Conservation (phyloP, 352 stramenopile genomes). For the Globisporangium acanthophoron region DNA sequence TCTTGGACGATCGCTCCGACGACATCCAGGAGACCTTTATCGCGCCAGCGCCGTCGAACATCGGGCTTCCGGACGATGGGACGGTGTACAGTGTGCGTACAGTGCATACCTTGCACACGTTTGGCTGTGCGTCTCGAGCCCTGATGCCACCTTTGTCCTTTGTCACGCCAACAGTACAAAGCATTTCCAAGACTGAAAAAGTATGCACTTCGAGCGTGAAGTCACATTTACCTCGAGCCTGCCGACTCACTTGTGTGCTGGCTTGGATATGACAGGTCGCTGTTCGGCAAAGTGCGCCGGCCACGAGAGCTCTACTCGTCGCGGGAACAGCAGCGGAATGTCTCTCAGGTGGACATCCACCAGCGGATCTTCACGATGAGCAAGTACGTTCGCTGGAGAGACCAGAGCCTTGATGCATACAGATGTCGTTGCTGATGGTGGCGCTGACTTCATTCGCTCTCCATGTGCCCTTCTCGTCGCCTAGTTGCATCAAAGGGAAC, state of each 20-base stretch:
- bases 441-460: not conserved
- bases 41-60: constrained; percentile 68
- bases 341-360: constrained; percentile 71
- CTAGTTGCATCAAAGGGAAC: constrained; percentile 46
- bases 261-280: constrained; percentile 18
- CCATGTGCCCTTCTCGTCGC: too few relatives aligned
- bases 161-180: constrained; percentile 51
- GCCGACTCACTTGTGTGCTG: not conserved
- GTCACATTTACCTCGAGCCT: not conserved
- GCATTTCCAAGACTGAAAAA: constrained; percentile 78
- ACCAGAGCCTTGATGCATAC: not conserved
- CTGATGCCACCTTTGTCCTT: not conserved
- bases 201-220: constrained; percentile 15
- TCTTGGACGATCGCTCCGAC: constrained; percentile 70
- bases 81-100: constrained; percentile 63
- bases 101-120: too few relatives aligned
- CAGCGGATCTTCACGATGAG: constrained; percentile 58
- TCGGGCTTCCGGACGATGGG: constrained; percentile 71
- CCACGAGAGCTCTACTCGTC: constrained; percentile 69
- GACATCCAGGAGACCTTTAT: constrained; percentile 84
- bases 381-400: constrained; percentile 25
- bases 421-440: not conserved
- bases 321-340: constrained; percentile 66
- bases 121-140: not conserved
- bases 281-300: constrained; percentile 73